A percentile compares a stretch with the other conserved stretches of the same genome.
Evolutionary conservation across 768 basidiomycete species (phyloP).

Genomic region (Mycena indigotica): DNA sequence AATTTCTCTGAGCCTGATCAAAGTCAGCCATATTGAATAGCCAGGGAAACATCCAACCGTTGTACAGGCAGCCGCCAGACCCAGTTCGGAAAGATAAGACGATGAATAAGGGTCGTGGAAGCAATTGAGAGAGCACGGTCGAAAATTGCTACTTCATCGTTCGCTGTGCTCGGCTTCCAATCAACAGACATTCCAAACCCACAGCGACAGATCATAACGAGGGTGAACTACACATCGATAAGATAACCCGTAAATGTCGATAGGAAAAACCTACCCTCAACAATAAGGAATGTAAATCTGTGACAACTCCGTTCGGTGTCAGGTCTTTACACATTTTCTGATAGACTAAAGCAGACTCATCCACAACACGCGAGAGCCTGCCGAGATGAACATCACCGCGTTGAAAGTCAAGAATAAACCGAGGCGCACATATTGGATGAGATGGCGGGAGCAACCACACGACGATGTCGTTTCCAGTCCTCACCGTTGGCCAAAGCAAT

Average conservation of each 20-base stretch:
- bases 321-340: constrained; percentile 22
- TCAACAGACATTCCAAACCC: constrained; percentile 30
- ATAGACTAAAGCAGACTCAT: constrained; percentile 23
- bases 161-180: constrained; percentile 18
- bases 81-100: constrained; percentile 15
- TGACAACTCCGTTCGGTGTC: constrained; percentile 3
- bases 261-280: constrained; percentile 2
- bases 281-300: constrained; percentile 1
- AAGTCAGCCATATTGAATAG: neutral
- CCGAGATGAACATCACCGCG: neutral
- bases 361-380: constrained; percentile 25
- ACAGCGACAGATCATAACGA: constrained; percentile 28
- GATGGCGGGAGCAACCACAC: constrained; percentile 28
- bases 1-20: constrained; percentile 2
- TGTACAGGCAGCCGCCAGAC: constrained; percentile 10
- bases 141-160: constrained; percentile 6
- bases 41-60: constrained; percentile 1
- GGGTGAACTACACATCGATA: constrained; percentile 16
- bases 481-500: constrained; percentile 29
- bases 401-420: neutral
- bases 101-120: constrained; percentile 8
- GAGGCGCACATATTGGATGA: constrained; percentile 15
- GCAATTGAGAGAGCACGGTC: constrained; percentile 11
- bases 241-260: neutral
- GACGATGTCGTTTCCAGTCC: constrained; percentile 30